Base-by-base conservation (phyloP, 2,329 filamentous ascomycete genomes). In the Trichoderma afroharzianum region DNA sequence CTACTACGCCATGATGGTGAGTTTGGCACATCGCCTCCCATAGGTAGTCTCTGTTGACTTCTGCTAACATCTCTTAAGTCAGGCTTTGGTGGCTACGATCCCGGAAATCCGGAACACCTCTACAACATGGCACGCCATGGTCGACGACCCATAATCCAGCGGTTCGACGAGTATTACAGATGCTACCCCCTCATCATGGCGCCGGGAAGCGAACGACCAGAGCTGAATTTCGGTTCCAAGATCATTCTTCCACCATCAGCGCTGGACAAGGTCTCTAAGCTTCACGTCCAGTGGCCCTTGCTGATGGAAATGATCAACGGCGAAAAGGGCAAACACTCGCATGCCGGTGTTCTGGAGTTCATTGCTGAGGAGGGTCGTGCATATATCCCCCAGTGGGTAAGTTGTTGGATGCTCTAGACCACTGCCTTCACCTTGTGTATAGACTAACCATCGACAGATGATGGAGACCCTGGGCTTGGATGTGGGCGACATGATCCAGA, bases 131-230 rank as follows among this genome's bases (percentile, higher is more conserved):
- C 84, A 47, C 81, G 80, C 71, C 77, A 79, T 69, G 81, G 83
- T 71, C 84, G 87, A 72, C 82, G 85, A 68, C 81, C 85, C 80
- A 77, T 86, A 83, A 76, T 85, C 68, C 92, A 94, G 77, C 93
- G 95, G 73, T 99, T 99, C 84, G 95, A 99, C 82, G 96, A 99
- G 82, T 98, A 97, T 85, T 98, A 98, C 83, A 92, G 96, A 78
- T 98, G 95, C 85, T 99, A 98, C 79, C 96, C 96, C 57, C 88
- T 98, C 77, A 91, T 92, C 77, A 98, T 99, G 95, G 90, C 97
- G 74, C 94, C 95, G 14, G 95, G 95, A 3, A 90, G 93, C 47
- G 95, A 98, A 78, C 89, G 96, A 75, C 92, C 93, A 67, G 92
- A 95, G 76, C 91, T 97, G 73, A 98, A 98, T 85, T 95, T 96